phyloP scores from a whole-genome alignment of 208 protist genomes.

The Willaertia magna region DNA sequence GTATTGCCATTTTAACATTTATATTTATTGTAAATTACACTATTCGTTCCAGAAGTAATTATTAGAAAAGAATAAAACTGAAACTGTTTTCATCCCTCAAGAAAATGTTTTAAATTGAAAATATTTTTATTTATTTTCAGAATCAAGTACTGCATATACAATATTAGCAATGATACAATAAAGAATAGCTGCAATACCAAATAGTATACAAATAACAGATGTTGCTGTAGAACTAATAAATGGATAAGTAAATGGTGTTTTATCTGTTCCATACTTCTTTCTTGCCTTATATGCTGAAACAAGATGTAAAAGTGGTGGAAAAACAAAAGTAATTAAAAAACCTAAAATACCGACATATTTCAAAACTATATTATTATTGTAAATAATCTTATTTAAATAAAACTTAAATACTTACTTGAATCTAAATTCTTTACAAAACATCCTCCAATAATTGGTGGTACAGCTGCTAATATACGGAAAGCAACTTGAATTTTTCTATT shows the following conservation, averaged over 20 bases:
- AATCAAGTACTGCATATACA: neutral
- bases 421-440: neutral
- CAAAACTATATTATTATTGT: neutral
- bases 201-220: neutral
- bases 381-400: no score
- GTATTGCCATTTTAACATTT: no score
- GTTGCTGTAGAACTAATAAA: neutral
- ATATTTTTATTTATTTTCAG: no score
- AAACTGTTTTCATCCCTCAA: no score
- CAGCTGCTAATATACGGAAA: neutral
- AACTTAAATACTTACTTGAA: neutral
- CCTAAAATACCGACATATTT: neutral
- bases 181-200: neutral
- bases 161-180: neutral
- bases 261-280: neutral
- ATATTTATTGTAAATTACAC: no score
- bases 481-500: neutral
- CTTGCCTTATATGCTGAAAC: neutral
- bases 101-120: no score
- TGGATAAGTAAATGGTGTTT: neutral
- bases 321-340: neutral
- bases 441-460: conserved; percentile 6
- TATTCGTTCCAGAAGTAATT: no score
- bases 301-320: neutral
- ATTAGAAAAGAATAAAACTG: no score